phyloP scores from a whole-genome alignment of 305 asterid genomes.

The Monarda citriodora region DNA sequence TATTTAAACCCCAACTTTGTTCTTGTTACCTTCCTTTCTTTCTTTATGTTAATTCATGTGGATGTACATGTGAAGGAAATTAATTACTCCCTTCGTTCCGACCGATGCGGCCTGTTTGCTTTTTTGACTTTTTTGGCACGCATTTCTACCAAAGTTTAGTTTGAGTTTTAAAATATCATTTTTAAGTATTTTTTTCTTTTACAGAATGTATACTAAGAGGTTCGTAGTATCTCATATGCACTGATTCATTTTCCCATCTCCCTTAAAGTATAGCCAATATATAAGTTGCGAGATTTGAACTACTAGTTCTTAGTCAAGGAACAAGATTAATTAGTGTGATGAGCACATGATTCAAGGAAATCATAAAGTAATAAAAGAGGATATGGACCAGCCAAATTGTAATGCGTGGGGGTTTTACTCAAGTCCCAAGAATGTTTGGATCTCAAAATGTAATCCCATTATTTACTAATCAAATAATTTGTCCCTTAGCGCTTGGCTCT shows the following conservation, averaged over 20 bases:
- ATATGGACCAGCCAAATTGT: constrained; percentile 28
- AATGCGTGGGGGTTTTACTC: constrained; percentile 39
- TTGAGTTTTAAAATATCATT: too few relatives aligned
- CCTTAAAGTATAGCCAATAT: neutral
- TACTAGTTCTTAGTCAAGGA: constrained; percentile 15
- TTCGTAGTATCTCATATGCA: too few relatives aligned
- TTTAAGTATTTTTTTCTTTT: too few relatives aligned
- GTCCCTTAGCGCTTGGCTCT: constrained; percentile 45
- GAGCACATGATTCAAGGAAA: constrained; percentile 25
- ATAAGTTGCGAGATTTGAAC: neutral
- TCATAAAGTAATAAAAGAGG: constrained; percentile 13
- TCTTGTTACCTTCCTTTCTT: neutral
- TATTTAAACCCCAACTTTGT: constrained; percentile 15
- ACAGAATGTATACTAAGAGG: too few relatives aligned
- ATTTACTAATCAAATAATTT: constrained; percentile 25
- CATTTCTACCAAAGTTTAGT: too few relatives aligned
- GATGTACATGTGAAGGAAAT: too few relatives aligned
- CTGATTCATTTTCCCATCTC: too few relatives aligned
- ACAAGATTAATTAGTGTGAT: neutral
- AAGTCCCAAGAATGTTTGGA: constrained; percentile 70
- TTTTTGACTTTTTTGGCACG: too few relatives aligned
- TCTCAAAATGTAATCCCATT: constrained; percentile 22
- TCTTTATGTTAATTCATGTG: too few relatives aligned
- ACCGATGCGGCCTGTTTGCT: too few relatives aligned
- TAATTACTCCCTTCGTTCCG: too few relatives aligned